Evolutionary conservation across 768 basidiomycete genomes (phyloP).

Genomic region (Tylopilus rubrobrunneus): DNA sequence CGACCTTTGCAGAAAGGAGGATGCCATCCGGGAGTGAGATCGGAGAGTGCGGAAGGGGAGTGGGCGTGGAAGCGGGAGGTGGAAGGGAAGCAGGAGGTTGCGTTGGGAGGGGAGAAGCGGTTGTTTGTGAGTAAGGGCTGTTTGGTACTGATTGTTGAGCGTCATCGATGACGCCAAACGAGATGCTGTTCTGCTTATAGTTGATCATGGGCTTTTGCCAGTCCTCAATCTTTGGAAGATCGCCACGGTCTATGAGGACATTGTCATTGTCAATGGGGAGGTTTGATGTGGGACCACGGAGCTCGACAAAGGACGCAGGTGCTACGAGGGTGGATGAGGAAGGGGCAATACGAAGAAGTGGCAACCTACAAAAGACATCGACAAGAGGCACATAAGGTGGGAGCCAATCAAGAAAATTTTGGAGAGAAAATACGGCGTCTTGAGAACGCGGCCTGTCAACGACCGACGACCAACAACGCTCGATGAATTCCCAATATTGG

Average conservation of each 20-base stretch:
- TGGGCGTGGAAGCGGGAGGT: constrained; percentile 10
- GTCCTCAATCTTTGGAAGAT: constrained; percentile 94
- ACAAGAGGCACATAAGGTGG: no score
- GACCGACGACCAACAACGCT: no score
- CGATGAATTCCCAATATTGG: no score
- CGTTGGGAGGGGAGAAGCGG: constrained; percentile 9
- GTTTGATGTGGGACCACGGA: constrained; percentile 88
- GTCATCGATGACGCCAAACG: constrained; percentile 86
- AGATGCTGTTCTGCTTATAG: constrained; percentile 95
- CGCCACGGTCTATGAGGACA: constrained; percentile 78
- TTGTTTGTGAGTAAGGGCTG: constrained; percentile 36
- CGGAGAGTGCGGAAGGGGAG: constrained; percentile 36
- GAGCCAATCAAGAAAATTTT: no score
- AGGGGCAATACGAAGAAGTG: no score
- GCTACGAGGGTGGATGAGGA: no score
- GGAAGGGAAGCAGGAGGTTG: constrained; percentile 1
- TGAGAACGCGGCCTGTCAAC: no score
- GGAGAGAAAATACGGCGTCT: no score
- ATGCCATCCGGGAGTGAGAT: constrained; percentile 75
- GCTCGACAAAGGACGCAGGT: constrained; percentile 96
- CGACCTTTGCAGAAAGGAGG: constrained; percentile 81
- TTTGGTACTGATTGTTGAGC: constrained; percentile 40
- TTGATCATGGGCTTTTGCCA: constrained; percentile 95
- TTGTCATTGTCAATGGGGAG: constrained; percentile 71
- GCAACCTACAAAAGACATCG: no score